phyloP scores from a whole-genome alignment of 371 early-diverging fungal species.

The Mortierella sp. region DNA sequence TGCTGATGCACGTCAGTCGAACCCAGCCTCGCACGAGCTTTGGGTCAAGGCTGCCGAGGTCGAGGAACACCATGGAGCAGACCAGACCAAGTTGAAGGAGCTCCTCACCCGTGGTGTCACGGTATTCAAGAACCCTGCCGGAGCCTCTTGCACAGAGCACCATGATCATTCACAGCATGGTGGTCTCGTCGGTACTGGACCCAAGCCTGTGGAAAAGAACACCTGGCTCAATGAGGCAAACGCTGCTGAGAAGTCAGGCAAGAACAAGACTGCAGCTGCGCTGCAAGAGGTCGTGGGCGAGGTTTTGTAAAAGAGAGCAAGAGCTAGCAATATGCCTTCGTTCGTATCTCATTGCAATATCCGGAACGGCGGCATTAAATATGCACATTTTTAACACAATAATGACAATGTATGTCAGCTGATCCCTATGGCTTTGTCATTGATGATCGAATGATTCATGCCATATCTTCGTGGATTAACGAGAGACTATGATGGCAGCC shows the following conservation, averaged over 20 bases:
- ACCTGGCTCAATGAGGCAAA: slow-evolving; percentile 40
- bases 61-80: slow-evolving; percentile 37
- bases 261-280: slow-evolving; percentile 45
- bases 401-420: too few relatives aligned
- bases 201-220: slow-evolving; percentile 17
- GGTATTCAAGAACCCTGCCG: slow-evolving; percentile 50
- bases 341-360: not conserved
- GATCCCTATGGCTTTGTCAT: too few relatives aligned
- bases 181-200: slow-evolving; percentile 1
- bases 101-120: slow-evolving; percentile 21
- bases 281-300: slow-evolving; percentile 27
- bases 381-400: too few relatives aligned
- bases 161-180: slow-evolving; percentile 39
- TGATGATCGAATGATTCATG: too few relatives aligned
- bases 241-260: slow-evolving; percentile 24
- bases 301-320: slow-evolving; percentile 7
- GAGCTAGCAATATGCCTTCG: not conserved
- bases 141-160: slow-evolving; percentile 20
- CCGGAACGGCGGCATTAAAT: too few relatives aligned
- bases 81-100: slow-evolving; percentile 27
- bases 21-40: slow-evolving; percentile 23
- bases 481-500: too few relatives aligned
- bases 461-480: too few relatives aligned
- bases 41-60: slow-evolving; percentile 44
- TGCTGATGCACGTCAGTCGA: slow-evolving; percentile 23